Conservation (phyloP, 352 stramenopile species). For the Pythium diclinum region DNA sequence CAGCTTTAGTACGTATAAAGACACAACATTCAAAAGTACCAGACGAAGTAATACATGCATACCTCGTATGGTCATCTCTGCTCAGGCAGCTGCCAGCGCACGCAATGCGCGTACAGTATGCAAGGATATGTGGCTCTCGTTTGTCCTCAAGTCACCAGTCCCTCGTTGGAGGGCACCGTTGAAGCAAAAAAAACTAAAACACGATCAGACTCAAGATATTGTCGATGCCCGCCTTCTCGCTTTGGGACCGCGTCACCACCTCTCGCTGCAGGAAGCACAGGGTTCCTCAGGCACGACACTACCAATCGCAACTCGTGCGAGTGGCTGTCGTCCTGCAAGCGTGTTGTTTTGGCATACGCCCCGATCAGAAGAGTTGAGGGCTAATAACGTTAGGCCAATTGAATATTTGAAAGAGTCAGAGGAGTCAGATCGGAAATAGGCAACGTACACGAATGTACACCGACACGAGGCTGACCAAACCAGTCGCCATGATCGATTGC, state of each 20-base stretch:
- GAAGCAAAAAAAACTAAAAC: no score
- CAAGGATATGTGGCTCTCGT: background rate
- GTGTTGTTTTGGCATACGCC: no score
- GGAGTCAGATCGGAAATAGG: background rate
- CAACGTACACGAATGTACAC: background rate
- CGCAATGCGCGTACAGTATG: background rate
- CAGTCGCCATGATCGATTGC: background rate
- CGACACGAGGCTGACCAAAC: background rate
- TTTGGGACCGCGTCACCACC: no score
- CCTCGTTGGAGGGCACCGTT: background rate
- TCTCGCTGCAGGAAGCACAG: no score
- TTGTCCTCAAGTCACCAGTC: background rate
- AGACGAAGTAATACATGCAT: background rate
- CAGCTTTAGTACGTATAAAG: background rate
- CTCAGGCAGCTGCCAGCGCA: background rate
- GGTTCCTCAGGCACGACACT: no score
- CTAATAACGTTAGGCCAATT: background rate
- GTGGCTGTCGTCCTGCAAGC: no score
- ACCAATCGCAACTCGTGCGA: no score
- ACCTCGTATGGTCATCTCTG: background rate
- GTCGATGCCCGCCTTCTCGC: no score
- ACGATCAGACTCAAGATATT: no score
- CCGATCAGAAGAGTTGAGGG: background rate
- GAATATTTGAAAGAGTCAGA: background rate
- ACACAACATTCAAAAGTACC: no score